phyloP scores from a whole-genome alignment of 163 green algal species.

The Volvox carteri region DNA sequence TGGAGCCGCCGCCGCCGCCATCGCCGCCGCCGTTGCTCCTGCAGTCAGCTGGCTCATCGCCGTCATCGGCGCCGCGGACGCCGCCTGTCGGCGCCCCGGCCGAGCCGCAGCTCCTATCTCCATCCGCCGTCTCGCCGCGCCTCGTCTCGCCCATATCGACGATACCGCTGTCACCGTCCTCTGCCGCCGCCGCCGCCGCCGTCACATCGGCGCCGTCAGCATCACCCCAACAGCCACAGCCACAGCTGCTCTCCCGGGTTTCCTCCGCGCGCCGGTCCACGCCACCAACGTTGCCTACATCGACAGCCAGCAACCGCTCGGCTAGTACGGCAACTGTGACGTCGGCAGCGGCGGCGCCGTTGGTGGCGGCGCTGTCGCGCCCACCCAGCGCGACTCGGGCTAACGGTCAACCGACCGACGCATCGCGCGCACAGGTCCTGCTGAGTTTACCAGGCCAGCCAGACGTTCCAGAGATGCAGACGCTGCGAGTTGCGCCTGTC shows the following conservation, averaged over 20 bases:
- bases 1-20: background rate
- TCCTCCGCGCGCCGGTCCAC: constrained; percentile 3
- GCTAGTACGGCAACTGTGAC: constrained; percentile 1
- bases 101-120: background rate
- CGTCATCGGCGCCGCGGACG: background rate
- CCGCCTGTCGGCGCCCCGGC: background rate
- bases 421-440: background rate
- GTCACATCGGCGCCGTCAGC: background rate
- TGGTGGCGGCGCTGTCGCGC: constrained; percentile 36
- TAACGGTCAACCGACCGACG: background rate
- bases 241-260: background rate
- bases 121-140: background rate
- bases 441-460: constrained; percentile 21
- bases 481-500: no score
- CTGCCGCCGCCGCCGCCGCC: background rate
- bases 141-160: background rate
- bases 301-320: constrained; percentile 12
- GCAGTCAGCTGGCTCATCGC: background rate
- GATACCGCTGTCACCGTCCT: background rate
- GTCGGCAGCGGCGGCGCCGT: background rate
- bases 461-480: constrained; percentile 11
- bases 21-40: background rate
- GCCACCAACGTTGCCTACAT: no score
- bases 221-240: background rate
- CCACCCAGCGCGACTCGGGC: constrained; percentile 8